Percentiles rank a stretch among this genome's conserved stretches.
These are phyloP conservation scores for Dictyostelium capitatum DNA, from an alignment of 78 protist species.

Conservation along the genomic window DNA sequence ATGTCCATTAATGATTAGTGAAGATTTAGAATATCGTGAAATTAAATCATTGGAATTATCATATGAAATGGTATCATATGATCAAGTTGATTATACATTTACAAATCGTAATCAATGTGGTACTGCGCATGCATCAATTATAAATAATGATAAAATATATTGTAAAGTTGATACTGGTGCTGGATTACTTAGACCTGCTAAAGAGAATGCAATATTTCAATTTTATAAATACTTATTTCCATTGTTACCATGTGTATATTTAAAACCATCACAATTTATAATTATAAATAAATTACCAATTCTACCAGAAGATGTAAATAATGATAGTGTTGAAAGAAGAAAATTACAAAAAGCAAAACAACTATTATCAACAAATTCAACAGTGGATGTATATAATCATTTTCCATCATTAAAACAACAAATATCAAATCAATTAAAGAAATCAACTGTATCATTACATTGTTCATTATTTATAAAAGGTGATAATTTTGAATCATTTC, in stretches of 20 bases:
- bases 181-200: neutral
- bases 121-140: neutral
- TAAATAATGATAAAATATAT: neutral
- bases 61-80: neutral
- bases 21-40: neutral
- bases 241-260: neutral
- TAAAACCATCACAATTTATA: neutral
- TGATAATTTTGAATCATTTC: neutral
- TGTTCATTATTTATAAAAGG: neutral
- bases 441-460: neutral
- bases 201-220: neutral
- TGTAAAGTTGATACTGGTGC: neutral
- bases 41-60: neutral
- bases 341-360: neutral
- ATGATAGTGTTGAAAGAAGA: neutral
- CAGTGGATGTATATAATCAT: neutral
- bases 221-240: neutral
- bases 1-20: neutral
- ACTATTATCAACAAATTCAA: neutral
- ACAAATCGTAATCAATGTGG: neutral
- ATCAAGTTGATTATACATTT: neutral
- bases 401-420: neutral
- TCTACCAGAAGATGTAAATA: neutral
- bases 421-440: neutral
- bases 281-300: neutral